Conservation (phyloP, 768 basidiomycete species). For the Leccinum disarticulatum region DNA sequence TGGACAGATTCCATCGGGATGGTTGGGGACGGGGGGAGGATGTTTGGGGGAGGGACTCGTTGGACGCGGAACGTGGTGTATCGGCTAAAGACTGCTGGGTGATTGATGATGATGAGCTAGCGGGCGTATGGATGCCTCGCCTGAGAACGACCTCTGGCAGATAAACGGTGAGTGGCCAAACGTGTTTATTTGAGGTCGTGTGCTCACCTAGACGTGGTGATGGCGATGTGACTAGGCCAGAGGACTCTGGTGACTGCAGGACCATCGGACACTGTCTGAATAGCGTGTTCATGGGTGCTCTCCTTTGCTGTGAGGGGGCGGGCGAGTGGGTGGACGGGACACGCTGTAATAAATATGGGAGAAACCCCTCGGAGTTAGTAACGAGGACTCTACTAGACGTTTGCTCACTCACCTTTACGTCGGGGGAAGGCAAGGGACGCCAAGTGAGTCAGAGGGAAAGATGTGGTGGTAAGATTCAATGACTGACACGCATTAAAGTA, state of each 20-base stretch:
- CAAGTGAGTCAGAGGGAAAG: neutral
- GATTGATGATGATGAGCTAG: neutral
- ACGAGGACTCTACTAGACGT: neutral
- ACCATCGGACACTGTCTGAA: neutral
- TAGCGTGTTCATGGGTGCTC: neutral
- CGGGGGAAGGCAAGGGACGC: neutral
- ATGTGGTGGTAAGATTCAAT: neutral
- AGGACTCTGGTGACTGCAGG: neutral
- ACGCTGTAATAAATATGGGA: neutral
- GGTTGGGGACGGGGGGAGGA: neutral
- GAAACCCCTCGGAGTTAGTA: neutral
- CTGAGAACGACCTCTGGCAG: neutral
- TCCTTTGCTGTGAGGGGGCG: neutral
- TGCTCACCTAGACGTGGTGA: conserved; percentile 11
- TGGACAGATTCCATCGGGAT: neutral
- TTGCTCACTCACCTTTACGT: neutral
- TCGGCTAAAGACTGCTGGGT: neutral
- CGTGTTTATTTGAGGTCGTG: neutral
- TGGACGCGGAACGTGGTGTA: neutral
- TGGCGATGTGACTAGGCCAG: neutral
- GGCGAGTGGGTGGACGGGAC: neutral
- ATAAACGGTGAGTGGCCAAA: conserved; percentile 2
- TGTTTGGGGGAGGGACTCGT: neutral
- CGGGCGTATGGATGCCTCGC: neutral
- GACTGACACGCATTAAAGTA: conserved; percentile 1